phyloP scores from a whole-genome alignment of 2,329 filamentous ascomycete genomes.

The Sclerotinia subarctica region DNA sequence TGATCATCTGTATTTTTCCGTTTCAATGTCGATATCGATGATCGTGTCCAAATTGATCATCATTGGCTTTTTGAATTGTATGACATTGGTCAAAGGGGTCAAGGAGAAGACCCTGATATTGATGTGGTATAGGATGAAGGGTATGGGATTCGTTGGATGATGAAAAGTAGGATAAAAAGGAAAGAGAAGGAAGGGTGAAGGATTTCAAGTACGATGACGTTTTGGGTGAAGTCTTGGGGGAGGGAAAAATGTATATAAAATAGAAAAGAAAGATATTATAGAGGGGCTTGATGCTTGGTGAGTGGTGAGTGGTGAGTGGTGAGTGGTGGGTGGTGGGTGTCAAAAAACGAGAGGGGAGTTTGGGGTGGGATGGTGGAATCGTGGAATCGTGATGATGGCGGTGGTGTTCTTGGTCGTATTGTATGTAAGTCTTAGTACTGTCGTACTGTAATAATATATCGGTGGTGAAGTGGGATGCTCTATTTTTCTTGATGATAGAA shows the following conservation, averaged over 20 bases:
- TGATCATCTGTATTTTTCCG: not conserved
- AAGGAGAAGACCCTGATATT: not conserved
- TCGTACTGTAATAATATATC: too few species aligned
- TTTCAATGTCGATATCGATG: not conserved
- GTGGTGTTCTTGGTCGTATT: not conserved
- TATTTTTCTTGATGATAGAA: too few species aligned
- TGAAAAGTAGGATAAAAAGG: not conserved
- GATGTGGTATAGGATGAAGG: not conserved
- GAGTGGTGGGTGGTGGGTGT: not conserved
- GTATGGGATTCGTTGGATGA: not conserved
- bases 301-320: too few species aligned
- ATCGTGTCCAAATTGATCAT: not conserved
- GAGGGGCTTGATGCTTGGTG: not conserved
- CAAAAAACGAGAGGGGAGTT: not conserved
- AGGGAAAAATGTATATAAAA: too few species aligned
- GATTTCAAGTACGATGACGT: constrained; percentile 12
- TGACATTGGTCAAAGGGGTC: not conserved
- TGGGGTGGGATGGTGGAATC: not conserved
- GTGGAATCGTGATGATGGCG: not conserved
- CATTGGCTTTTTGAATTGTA: not conserved
- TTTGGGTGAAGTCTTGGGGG: not conserved
- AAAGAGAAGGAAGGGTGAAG: not conserved
- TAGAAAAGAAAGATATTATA: not conserved
- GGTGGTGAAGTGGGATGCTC: not conserved
- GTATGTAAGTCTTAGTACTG: too few species aligned